These are phyloP conservation scores for Aspergillus homomorphus DNA, from an alignment of 495 filamentous ascomycete species.

Conservation along the genomic window DNA sequence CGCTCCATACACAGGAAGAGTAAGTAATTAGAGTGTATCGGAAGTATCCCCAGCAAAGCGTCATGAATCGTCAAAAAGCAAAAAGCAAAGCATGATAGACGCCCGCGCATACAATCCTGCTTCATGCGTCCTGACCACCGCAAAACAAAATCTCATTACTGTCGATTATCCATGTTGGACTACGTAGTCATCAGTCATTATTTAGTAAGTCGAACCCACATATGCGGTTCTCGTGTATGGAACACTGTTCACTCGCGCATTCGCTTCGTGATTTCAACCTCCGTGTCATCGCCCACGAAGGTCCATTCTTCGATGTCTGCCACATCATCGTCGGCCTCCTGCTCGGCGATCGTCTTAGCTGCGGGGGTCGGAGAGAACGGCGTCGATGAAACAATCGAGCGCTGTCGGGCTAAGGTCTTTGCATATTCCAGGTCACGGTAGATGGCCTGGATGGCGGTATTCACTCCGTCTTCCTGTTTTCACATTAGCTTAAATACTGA, in stretches of 20 bases:
- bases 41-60: constrained; percentile 7
- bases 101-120: no score
- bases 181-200: constrained; percentile 7
- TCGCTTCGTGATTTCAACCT: constrained; percentile 50
- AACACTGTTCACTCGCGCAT: constrained; percentile 33
- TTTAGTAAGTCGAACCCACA: neutral
- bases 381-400: constrained; percentile 39
- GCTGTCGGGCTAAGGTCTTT: constrained; percentile 74
- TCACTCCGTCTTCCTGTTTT: constrained; percentile 80
- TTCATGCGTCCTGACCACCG: neutral
- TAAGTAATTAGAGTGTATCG: constrained; percentile 1
- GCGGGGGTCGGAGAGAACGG: constrained; percentile 41
- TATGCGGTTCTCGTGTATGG: constrained; percentile 16
- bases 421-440: constrained; percentile 97
- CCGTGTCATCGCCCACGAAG: constrained; percentile 65
- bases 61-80: constrained; percentile 16
- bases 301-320: constrained; percentile 66
- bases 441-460: constrained; percentile 83
- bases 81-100: constrained; percentile 10
- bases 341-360: constrained; percentile 31
- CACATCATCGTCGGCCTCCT: constrained; percentile 41
- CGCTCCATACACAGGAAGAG: neutral
- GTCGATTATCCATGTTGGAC: neutral
- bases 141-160: neutral
- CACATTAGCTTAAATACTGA: constrained; percentile 4